Evolutionary conservation across 306 rosid species (phyloP).

Genomic region (Prosopis cineraria): DNA sequence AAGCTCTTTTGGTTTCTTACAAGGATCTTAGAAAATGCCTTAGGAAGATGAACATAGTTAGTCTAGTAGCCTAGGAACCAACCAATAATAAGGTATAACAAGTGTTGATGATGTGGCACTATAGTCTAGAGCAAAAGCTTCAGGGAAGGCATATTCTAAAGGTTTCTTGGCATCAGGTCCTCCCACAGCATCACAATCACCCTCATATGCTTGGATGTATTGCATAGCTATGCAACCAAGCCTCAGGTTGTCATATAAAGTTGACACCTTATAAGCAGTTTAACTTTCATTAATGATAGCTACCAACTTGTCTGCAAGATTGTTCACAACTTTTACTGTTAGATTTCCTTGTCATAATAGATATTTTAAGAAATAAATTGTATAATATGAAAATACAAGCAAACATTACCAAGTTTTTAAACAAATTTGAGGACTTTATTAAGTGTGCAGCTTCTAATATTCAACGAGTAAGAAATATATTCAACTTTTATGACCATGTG

Average conservation of each 20-base stretch:
- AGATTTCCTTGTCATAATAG: not conserved
- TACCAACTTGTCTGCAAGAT: conserved; percentile 51
- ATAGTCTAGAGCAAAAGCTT: conserved; percentile 78
- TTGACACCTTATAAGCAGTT: conserved; percentile 43
- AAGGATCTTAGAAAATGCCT: conserved; percentile 71
- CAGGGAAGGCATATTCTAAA: conserved; percentile 64
- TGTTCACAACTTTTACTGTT: conserved; percentile 44
- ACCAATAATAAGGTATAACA: conserved; percentile 64
- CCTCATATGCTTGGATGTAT: conserved; percentile 76
- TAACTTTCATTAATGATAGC: conserved; percentile 40
- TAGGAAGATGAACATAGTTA: conserved; percentile 51
- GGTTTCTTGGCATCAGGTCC: conserved; percentile 85
- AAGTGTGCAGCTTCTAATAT: too few species aligned
- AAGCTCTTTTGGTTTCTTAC: conserved; percentile 65
- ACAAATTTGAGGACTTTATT: not conserved
- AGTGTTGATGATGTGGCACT: conserved; percentile 63
- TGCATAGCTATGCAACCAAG: conserved; percentile 84
- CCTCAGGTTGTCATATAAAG: conserved; percentile 48
- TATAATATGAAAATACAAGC: too few species aligned
- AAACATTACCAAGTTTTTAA: not conserved
- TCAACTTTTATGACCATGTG: too few species aligned
- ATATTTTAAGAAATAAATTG: not conserved
- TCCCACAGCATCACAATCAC: conserved; percentile 77
- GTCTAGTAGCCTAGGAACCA: conserved; percentile 89
- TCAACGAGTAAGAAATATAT: too few species aligned